phyloP scores from a whole-genome alignment of 78 protist species.

The Planoprotostelium fungivorum region DNA sequence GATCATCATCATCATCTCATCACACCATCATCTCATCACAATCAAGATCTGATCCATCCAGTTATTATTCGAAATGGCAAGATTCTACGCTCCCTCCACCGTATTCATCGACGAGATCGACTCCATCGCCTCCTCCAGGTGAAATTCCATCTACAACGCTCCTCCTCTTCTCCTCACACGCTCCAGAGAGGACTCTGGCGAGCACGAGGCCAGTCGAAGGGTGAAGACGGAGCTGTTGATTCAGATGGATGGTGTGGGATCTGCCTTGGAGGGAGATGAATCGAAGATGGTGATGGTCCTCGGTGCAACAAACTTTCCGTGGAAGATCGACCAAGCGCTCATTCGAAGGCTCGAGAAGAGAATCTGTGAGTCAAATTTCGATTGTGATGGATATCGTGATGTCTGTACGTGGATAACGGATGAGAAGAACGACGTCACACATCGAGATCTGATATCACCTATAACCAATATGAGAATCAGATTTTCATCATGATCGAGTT shows the following conservation, averaged over 20 bases:
- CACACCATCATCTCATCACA: too few species aligned
- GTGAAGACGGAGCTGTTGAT: conserved; percentile 73
- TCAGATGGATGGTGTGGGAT: conserved; percentile 82
- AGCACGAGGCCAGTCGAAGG: conserved; percentile 60
- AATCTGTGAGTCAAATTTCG: conserved; percentile 17
- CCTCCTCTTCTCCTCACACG: too few species aligned
- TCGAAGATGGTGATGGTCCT: conserved; percentile 56
- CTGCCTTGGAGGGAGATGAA: conserved; percentile 1
- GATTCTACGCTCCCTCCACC: conserved; percentile 78
- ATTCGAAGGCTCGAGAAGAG: conserved; percentile 71
- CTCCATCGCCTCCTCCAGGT: not conserved
- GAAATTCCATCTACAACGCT: too few species aligned
- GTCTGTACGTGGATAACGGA: too few species aligned
- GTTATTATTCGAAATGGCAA: conserved; percentile 78
- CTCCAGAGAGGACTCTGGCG: conserved; percentile 39
- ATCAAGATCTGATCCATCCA: not conserved
- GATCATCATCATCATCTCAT: not conserved
- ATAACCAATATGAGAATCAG: too few species aligned
- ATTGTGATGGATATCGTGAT: too few species aligned
- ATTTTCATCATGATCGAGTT: too few species aligned
- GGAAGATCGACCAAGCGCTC: conserved; percentile 79
- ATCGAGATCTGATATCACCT: too few species aligned
- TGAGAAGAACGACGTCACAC: too few species aligned
- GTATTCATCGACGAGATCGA: conserved; percentile 81
- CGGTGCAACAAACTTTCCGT: conserved; percentile 85